These are phyloP conservation scores for Solanum medicagineum DNA, from an alignment of 257 asterid genomes.

Conservation along the genomic window DNA sequence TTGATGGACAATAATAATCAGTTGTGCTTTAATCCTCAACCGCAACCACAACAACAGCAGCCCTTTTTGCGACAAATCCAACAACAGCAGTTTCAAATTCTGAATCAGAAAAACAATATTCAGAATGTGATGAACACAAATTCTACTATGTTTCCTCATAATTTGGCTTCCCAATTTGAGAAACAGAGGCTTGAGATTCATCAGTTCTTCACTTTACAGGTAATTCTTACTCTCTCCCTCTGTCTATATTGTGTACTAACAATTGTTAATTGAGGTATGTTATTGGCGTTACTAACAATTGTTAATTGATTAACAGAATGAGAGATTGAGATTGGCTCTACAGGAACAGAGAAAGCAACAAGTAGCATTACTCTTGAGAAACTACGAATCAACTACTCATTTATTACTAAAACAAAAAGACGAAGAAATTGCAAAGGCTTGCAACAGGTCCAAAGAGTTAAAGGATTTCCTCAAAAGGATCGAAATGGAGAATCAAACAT, in stretches of 20 bases:
- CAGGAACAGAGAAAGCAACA: constrained; percentile 47
- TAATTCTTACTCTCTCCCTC: not conserved
- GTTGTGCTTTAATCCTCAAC: constrained; percentile 5
- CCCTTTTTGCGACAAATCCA: not conserved
- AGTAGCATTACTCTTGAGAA: constrained; percentile 12
- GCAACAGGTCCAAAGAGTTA: constrained; percentile 32
- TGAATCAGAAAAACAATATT: constrained; percentile 6
- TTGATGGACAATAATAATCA: constrained; percentile 29
- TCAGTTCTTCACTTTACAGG: constrained; percentile 44
- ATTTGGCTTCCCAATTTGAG: constrained; percentile 16
- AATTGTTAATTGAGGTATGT: not conserved
- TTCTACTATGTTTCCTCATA: constrained; percentile 5
- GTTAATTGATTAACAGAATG: constrained; percentile 29
- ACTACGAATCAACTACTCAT: constrained; percentile 34
- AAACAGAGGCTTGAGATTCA: constrained; percentile 41
- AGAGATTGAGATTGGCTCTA: constrained; percentile 37
- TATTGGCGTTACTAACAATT: not conserved
- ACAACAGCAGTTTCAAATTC: constrained; percentile 19
- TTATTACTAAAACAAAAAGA: constrained; percentile 30
- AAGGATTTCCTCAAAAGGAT: constrained; percentile 17
- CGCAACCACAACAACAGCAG: not conserved
- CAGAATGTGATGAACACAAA: not conserved
- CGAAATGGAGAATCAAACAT: constrained; percentile 38
- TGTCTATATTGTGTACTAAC: not conserved
- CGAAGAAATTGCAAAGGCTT: constrained; percentile 34